phyloP scores from a whole-genome alignment of 352 stramenopile species.

The Blastocystis sp. region DNA sequence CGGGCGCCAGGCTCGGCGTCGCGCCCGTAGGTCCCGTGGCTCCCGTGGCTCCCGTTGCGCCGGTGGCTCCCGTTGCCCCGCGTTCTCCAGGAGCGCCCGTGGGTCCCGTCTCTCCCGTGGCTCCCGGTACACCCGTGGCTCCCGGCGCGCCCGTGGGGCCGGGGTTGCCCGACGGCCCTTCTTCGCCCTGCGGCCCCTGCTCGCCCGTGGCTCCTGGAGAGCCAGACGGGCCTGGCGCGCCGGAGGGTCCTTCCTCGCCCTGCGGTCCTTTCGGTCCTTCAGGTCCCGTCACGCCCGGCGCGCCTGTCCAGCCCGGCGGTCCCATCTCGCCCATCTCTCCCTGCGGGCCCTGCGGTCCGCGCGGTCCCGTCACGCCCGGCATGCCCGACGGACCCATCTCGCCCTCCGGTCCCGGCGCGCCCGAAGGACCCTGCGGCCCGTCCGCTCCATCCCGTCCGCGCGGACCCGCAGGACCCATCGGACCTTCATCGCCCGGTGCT shows the following conservation, averaged over 20 bases:
- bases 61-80: conserved; percentile 22
- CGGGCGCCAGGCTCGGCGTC: not conserved
- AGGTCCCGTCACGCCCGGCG: conserved; percentile 15
- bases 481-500: not conserved
- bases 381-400: conserved; percentile 22
- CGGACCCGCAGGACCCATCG: conserved; percentile 12
- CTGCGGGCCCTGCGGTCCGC: conserved; percentile 36
- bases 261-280: conserved; percentile 1
- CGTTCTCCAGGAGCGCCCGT: not conserved
- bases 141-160: conserved; percentile 8
- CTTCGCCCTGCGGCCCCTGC: not conserved
- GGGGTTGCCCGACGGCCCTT: not conserved
- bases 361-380: conserved; percentile 54
- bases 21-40: conserved; percentile 39
- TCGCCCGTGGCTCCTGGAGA: not conserved
- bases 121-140: conserved; percentile 4
- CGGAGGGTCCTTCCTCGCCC: not conserved
- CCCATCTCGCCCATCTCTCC: conserved; percentile 3
- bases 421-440: conserved; percentile 15
- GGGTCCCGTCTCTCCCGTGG: not conserved
- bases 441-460: conserved; percentile 17
- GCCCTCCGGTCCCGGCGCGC: conserved; percentile 19
- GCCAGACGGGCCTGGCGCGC: not conserved
- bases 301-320: not conserved
- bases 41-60: conserved; percentile 10